Conservation (phyloP, 2,329 filamentous ascomycete species). For the Colletotrichum filicis region DNA sequence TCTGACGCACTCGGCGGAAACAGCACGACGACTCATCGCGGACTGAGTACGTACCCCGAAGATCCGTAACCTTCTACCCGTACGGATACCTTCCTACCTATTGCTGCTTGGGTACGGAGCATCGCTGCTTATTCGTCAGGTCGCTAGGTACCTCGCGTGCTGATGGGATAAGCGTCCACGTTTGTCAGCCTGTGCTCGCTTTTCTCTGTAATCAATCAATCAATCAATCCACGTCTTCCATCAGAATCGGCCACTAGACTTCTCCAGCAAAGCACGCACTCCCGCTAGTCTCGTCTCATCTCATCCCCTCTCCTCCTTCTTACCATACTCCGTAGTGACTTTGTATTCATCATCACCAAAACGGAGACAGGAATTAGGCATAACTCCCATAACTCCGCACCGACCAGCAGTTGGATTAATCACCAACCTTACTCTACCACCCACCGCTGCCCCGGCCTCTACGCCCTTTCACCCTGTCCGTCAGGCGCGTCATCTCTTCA, state of each 20-base stretch:
- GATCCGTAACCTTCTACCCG: background rate
- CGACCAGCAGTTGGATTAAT: constrained; percentile 16
- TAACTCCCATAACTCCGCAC: constrained; percentile 32
- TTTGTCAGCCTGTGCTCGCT: constrained; percentile 29
- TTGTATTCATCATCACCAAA: background rate
- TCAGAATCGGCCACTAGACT: constrained; percentile 15
- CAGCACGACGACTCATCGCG: background rate
- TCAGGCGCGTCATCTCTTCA: constrained; percentile 13
- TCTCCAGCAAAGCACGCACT: constrained; percentile 3
- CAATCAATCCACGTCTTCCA: background rate
- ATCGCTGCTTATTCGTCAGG: background rate
- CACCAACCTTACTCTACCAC: background rate
- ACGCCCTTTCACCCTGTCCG: background rate
- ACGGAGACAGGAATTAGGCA: constrained; percentile 12
- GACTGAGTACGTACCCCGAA: constrained; percentile 17
- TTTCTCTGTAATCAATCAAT: constrained; percentile 29
- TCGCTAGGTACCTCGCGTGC: background rate
- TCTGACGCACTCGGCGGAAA: constrained; percentile 31
- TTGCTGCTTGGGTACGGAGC: too few relatives aligned
- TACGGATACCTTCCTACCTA: background rate
- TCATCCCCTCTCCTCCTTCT: background rate
- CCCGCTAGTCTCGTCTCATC: background rate
- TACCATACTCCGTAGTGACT: too few relatives aligned
- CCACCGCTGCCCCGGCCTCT: background rate
- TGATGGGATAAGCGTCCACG: constrained; percentile 14